Evolutionary conservation across 1,284 basidiomycete species (phyloP).

Genomic region (Thecaphora thlaspeos): DNA sequence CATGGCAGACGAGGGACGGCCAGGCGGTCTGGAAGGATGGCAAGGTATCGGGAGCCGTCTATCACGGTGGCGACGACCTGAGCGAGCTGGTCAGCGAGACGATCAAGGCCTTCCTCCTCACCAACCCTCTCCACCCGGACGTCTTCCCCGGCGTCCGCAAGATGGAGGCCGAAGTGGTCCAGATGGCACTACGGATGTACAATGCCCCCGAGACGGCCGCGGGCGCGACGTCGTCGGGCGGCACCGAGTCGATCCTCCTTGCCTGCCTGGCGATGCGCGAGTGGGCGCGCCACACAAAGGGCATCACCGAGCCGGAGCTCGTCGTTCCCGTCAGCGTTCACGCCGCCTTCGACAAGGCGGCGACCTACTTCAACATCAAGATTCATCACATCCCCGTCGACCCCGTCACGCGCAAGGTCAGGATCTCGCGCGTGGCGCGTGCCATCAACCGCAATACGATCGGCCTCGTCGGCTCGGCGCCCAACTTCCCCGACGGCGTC

Average conservation of each 20-base stretch:
- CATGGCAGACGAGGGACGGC: constrained; percentile 37
- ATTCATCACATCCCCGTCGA: constrained; percentile 86
- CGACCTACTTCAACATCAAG: constrained; percentile 87
- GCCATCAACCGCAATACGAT: constrained; percentile 56
- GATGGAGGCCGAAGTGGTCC: constrained; percentile 95
- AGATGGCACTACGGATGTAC: constrained; percentile 81
- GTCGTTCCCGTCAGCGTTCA: constrained; percentile 82
- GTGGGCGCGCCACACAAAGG: constrained; percentile 81
- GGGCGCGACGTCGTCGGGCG: constrained; percentile 89
- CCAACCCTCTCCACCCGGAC: constrained; percentile 92
- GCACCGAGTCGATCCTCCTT: constrained; percentile 95
- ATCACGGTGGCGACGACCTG: constrained; percentile 56
- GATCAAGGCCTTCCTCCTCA: constrained; percentile 51
- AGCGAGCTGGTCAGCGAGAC: constrained; percentile 43
- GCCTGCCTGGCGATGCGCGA: constrained; percentile 90
- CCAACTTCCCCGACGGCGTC: constrained; percentile 66
- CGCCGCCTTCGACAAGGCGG: constrained; percentile 92
- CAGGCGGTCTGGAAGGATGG: constrained; percentile 51
- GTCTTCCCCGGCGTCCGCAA: constrained; percentile 91
- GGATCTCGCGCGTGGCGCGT: constrained; percentile 73
- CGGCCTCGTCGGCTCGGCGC: constrained; percentile 80
- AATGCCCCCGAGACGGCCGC: constrained; percentile 73
- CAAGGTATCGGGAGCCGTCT: constrained; percentile 56
- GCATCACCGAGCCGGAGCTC: constrained; percentile 91
- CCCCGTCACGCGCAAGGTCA: constrained; percentile 73